Conservation (phyloP, 306 rosid genomes). For the Vachellia pachyceras region DNA sequence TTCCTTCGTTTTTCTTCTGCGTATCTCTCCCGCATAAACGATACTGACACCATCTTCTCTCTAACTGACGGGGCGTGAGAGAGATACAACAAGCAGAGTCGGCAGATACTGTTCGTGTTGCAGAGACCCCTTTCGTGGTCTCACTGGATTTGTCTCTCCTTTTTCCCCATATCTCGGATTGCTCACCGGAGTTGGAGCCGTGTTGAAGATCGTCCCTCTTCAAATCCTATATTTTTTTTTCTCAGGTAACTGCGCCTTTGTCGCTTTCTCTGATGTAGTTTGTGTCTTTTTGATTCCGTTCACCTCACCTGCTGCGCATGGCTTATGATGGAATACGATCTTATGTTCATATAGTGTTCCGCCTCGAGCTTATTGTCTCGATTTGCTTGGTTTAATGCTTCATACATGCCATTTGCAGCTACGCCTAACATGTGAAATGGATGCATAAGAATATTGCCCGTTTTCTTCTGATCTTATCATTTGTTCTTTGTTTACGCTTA, state of each 20-base stretch:
- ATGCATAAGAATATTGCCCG: no score
- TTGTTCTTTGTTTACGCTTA: no score
- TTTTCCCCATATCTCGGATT: not conserved
- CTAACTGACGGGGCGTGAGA: not conserved
- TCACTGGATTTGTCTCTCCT: slow-evolving; percentile 16
- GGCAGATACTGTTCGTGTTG: not conserved
- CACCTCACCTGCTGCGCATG: not conserved
- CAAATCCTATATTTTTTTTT: not conserved
- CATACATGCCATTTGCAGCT: no score
- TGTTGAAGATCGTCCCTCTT: not conserved
- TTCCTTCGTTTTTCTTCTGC: not conserved
- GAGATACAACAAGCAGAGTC: not conserved
- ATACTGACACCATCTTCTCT: not conserved
- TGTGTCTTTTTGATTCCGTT: not conserved
- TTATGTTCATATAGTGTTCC: not conserved
- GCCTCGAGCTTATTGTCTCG: not conserved
- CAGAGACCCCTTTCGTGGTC: not conserved
- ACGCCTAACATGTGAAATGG: no score
- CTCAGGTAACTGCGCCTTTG: not conserved
- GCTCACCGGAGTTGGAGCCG: slow-evolving; percentile 4
- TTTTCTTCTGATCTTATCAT: slow-evolving; percentile 1
- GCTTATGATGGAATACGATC: not conserved
- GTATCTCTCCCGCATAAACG: not conserved
- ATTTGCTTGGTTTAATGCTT: slow-evolving; percentile 6
- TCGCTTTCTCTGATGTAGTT: not conserved